These are phyloP conservation scores for Plectosphaerella plurivora DNA, from an alignment of 2,329 filamentous ascomycete species.

Conservation along the genomic window DNA sequence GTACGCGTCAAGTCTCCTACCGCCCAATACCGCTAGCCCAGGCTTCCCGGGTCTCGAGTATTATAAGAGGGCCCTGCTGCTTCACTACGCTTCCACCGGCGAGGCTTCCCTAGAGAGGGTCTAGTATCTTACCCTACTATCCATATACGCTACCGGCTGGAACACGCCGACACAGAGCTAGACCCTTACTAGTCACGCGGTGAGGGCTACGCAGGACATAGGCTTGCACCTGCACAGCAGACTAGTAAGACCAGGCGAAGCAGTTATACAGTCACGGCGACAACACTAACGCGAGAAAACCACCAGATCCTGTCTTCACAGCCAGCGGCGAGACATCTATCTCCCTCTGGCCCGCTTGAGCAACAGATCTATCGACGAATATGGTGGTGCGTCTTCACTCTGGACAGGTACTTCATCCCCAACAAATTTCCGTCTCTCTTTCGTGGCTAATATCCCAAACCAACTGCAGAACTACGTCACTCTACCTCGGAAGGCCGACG, in stretches of 20 bases:
- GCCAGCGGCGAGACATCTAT: background rate
- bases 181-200: constrained; percentile 20
- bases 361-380: constrained; percentile 17
- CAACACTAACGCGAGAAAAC: too few species aligned
- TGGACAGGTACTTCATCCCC: constrained; percentile 16
- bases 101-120: constrained; percentile 20
- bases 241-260: background rate
- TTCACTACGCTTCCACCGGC: constrained; percentile 18
- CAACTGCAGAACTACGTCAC: constrained; percentile 16
- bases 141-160: constrained; percentile 24
- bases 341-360: constrained; percentile 2
- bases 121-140: constrained; percentile 21
- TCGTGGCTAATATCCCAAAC: background rate
- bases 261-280: too few species aligned
- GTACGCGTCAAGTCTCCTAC: constrained; percentile 19
- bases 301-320: too few species aligned
- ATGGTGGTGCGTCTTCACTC: constrained; percentile 24
- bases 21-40: constrained; percentile 6
- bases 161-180: constrained; percentile 23
- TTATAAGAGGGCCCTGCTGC: constrained; percentile 17
- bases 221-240: constrained; percentile 17
- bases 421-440: background rate
- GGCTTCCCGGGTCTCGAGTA: constrained; percentile 15
- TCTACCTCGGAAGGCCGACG: constrained; percentile 21
- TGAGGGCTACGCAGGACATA: constrained; percentile 20